Conservation (phyloP, 495 filamentous ascomycete genomes). For the Daldinia bambusicola region DNA sequence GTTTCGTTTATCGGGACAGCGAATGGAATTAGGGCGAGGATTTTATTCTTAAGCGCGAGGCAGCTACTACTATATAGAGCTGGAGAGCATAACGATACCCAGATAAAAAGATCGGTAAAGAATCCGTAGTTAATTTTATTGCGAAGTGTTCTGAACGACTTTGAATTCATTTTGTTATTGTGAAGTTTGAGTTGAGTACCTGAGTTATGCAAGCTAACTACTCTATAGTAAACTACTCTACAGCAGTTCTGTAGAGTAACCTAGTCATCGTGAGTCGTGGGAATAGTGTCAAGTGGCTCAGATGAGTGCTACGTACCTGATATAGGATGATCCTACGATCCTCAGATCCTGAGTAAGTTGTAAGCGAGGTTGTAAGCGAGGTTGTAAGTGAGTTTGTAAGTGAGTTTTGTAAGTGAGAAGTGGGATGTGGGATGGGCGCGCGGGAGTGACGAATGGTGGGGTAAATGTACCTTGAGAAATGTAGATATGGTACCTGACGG, state of each 20-base stretch:
- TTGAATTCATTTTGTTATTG: too few relatives aligned
- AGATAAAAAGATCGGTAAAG: constrained; percentile 29
- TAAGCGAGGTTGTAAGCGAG: too few relatives aligned
- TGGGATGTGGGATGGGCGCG: background rate
- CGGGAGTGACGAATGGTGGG: constrained; percentile 9
- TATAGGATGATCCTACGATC: too few relatives aligned
- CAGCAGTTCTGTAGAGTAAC: too few relatives aligned
- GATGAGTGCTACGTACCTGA: too few relatives aligned
- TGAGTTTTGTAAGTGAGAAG: too few relatives aligned
- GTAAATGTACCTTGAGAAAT: constrained; percentile 7
- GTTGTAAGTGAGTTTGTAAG: too few relatives aligned
- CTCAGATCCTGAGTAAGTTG: too few relatives aligned
- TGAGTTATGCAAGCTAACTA: background rate
- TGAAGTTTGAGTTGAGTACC: background rate
- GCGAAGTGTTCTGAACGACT: too few relatives aligned
- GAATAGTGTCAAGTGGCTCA: too few relatives aligned
- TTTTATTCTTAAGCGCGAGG: constrained; percentile 6
- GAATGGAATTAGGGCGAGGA: constrained; percentile 1
- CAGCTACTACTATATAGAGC: constrained; percentile 42
- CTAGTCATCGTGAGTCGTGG: too few relatives aligned
- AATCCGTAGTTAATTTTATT: constrained; percentile 7
- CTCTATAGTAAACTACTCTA: too few relatives aligned
- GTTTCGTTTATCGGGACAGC: background rate
- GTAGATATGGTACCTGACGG: constrained; percentile 21
- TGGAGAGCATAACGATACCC: constrained; percentile 39